Evolutionary conservation across 2,329 filamentous ascomycete species (phyloP), one percentile per base, ranked within the genome.

Genomic region (Neonectria neomacrospora): DNA sequence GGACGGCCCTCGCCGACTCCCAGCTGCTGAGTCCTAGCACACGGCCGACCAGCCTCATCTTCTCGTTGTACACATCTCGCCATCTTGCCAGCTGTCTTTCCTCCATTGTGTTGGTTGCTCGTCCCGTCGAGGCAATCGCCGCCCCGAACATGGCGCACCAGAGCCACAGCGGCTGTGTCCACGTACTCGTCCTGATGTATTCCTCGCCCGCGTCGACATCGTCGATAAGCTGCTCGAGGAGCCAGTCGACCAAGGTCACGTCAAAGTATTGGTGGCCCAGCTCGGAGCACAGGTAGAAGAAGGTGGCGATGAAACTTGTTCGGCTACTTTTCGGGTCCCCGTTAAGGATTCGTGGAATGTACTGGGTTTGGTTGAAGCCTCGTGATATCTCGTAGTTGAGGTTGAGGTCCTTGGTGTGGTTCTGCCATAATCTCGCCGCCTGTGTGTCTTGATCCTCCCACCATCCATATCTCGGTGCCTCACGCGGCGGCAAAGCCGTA

Each of bases 111-210:
- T 77, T 80, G 48, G 72, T 73, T 22, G 77, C 72, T 57, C 75
- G 75, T 14, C 77, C 79, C n/a, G 78, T 73, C 54, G 73, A 74
- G 44, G 79, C 79, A 47, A 79, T 77, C 37, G 80, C 80, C 10
- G 80, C 80, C 44, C 80, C 80, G 61, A 83, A 81, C 72, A 82
- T 76, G 47, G 81, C 78, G 22, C 80, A 80, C 79, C 81, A 83
- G 34, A 83, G 77, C 80, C 81, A 83, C 30, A 82, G 71, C 53
- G 79, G 76, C 61, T 77, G 78, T 58, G 77, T 80, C 72, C 81
- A 82, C 18, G 75, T 73, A n/a, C 78, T 81, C 57, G 76, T 75
- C 54, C 76, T 74, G 71, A 82, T 79, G 42, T 76, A 74, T 28
- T 70, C 70, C 66, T 82, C 80, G 10, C 79, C 80, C 30, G 77